These are phyloP conservation scores for Sugiyamaella lignohabitans DNA, from an alignment of 805 yeast species.

Conservation along the genomic window DNA sequence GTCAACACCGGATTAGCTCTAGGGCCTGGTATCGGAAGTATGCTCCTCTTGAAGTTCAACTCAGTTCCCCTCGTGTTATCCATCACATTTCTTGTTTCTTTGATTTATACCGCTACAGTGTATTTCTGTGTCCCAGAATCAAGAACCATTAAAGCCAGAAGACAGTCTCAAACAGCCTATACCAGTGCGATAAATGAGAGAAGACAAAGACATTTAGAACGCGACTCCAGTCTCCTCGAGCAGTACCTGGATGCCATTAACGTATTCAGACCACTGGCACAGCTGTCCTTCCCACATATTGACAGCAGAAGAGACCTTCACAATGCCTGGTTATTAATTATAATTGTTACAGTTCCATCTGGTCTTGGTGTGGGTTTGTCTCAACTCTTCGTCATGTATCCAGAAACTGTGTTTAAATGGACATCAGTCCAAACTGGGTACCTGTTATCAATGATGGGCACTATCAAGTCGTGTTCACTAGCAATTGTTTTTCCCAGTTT, in stretches of 20 bases:
- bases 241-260: conserved; percentile 10
- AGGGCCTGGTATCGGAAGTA: conserved; percentile 26
- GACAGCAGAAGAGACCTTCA: conserved; percentile 9
- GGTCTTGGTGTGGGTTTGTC: conserved; percentile 16
- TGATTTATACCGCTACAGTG: conserved; percentile 1
- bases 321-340: conserved; percentile 19
- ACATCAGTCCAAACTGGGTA: conserved; percentile 30
- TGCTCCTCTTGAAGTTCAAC: conserved; percentile 15
- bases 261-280: conserved; percentile 23
- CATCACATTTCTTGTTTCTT: background rate
- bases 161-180: conserved; percentile 17
- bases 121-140: conserved; percentile 17
- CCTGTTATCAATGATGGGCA: conserved; percentile 25
- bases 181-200: conserved; percentile 2
- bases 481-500: conserved; percentile 22
- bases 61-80: conserved; percentile 7
- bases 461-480: conserved; percentile 21
- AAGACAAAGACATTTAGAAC: conserved; percentile 7
- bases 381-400: conserved; percentile 24
- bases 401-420: conserved; percentile 29
- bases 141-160: conserved; percentile 16
- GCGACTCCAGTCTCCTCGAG: conserved; percentile 10
- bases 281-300: conserved; percentile 20
- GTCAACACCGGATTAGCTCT: conserved; percentile 25
- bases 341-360: conserved; percentile 9